A percentile compares a stretch with the other conserved stretches of the same genome.
Evolutionary conservation across 768 basidiomycete genomes (phyloP).

Genomic region (Hericium rajendrae): DNA sequence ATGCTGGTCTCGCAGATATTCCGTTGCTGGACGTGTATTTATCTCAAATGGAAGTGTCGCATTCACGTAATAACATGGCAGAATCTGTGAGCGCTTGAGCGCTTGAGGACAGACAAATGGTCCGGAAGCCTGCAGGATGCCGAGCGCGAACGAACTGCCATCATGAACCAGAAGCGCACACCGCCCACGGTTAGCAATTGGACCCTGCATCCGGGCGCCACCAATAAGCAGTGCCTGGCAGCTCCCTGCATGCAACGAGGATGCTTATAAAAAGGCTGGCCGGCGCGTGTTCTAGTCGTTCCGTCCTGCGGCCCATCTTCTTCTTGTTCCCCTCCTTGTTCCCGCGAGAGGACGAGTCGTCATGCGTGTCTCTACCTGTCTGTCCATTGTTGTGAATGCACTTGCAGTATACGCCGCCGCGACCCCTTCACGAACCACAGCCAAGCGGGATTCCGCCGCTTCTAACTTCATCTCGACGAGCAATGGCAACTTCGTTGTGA

Average conservation of each 20-base stretch:
- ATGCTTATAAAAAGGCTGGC: neutral
- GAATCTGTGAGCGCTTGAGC: no score
- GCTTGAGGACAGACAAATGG: no score
- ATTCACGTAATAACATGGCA: no score
- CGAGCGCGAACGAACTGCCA: neutral
- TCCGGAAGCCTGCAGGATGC: neutral
- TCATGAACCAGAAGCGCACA: neutral
- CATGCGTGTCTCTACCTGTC: slow-evolving; percentile 5
- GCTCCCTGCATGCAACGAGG: neutral
- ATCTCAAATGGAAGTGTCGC: no score
- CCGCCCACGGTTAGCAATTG: neutral
- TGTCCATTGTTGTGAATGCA: neutral
- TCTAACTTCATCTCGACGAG: slow-evolving; percentile 3
- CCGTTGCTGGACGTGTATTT: no score
- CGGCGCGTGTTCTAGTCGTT: neutral
- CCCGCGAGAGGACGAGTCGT: neutral
- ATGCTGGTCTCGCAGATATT: no score
- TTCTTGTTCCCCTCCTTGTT: neutral
- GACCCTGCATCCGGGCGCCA: neutral
- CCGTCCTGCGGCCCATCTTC: neutral
- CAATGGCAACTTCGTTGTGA: neutral
- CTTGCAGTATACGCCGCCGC: slow-evolving; percentile 1
- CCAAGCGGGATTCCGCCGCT: neutral
- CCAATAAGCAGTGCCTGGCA: neutral
- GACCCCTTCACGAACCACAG: neutral